A percentile compares a stretch with the other conserved stretches of the same genome.
phyloP scores from a whole-genome alignment of 805 yeast genomes.

The Saccharomyces paradoxus region DNA sequence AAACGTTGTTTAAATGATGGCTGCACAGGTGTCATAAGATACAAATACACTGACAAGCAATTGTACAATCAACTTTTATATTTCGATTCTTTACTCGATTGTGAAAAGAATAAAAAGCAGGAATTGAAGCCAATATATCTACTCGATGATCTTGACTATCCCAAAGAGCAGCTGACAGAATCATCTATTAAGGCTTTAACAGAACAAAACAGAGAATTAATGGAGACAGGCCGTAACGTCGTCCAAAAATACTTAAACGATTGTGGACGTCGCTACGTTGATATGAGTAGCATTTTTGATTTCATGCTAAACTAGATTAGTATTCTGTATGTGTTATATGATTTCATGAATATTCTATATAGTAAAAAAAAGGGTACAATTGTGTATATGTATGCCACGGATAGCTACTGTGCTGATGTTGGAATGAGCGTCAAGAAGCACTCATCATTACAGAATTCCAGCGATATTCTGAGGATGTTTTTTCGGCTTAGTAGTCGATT shows the following conservation, averaged over 20 bases:
- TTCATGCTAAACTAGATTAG: slow-evolving; percentile 33
- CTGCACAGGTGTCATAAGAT: slow-evolving; percentile 73
- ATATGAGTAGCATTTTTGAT: slow-evolving; percentile 73
- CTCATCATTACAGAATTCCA: neutral
- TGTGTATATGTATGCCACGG: neutral
- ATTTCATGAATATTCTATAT: neutral
- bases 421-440: neutral
- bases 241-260: slow-evolving; percentile 66
- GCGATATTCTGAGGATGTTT: neutral
- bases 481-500: neutral
- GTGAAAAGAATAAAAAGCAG: slow-evolving; percentile 60
- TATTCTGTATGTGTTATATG: neutral
- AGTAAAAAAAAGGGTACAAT: neutral
- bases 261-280: slow-evolving; percentile 85
- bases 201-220: slow-evolving; percentile 65
- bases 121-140: slow-evolving; percentile 47
- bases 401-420: neutral
- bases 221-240: slow-evolving; percentile 46
- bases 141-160: slow-evolving; percentile 30
- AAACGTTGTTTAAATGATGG: slow-evolving; percentile 58
- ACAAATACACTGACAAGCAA: slow-evolving; percentile 66
- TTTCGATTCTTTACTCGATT: slow-evolving; percentile 70
- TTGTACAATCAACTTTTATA: slow-evolving; percentile 82
- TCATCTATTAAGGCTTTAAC: slow-evolving; percentile 65
- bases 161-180: slow-evolving; percentile 25